These are phyloP conservation scores for Barnettozyma hawaiiensis DNA, from an alignment of 1,139 yeast species.

Conservation along the genomic window DNA sequence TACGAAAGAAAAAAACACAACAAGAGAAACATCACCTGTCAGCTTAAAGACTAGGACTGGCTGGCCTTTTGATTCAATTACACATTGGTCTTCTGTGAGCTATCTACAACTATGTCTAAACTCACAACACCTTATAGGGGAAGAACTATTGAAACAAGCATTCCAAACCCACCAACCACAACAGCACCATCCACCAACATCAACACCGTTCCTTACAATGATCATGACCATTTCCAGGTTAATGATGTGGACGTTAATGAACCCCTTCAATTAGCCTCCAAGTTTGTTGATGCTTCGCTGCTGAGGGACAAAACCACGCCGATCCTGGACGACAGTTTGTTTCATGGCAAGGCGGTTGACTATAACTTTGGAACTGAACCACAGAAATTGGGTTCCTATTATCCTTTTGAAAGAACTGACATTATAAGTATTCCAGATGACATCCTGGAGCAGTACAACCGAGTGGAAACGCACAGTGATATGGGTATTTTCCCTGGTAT, in stretches of 20 bases:
- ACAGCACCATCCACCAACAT: conserved; percentile 8
- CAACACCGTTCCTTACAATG: conserved; percentile 13
- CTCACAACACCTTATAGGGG: conserved; percentile 23
- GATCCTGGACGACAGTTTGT: conserved; percentile 35
- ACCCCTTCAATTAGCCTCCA: conserved; percentile 35
- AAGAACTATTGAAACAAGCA: conserved; percentile 14
- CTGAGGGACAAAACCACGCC: conserved; percentile 36
- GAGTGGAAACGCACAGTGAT: conserved; percentile 61
- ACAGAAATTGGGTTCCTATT: conserved; percentile 43
- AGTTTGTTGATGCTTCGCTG: conserved; percentile 34
- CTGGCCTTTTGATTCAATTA: neutral
- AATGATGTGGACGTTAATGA: conserved; percentile 19
- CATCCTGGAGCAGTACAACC: conserved; percentile 64
- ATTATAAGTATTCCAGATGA: conserved; percentile 77
- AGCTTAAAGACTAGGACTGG: too few species aligned
- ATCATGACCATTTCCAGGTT: conserved; percentile 20
- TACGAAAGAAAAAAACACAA: too few species aligned
- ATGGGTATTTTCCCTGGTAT: conserved; percentile 85
- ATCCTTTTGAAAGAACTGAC: conserved; percentile 72
- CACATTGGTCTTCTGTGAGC: neutral
- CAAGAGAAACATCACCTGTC: too few species aligned
- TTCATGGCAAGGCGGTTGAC: conserved; percentile 37
- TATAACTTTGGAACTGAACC: conserved; percentile 34
- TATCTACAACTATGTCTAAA: neutral
- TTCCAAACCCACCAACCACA: conserved; percentile 1